Percentiles rank a stretch among this genome's conserved stretches.
phyloP scores from a whole-genome alignment of 1,284 basidiomycete genomes.

The Takashimella koratensis region DNA sequence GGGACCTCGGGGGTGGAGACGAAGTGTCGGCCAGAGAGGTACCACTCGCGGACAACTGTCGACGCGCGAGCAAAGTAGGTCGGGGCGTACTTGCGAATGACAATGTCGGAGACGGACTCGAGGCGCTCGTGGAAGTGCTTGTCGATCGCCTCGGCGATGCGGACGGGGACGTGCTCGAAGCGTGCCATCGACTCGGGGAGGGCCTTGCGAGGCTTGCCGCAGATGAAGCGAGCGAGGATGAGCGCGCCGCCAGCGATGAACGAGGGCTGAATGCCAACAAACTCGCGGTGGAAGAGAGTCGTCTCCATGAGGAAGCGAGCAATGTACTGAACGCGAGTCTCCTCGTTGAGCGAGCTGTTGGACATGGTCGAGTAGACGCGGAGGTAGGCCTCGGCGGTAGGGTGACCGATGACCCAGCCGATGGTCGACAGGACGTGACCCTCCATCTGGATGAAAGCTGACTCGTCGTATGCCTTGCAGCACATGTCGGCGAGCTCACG shows the following conservation, averaged over 20 bases:
- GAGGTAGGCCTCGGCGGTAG: slow-evolving; percentile 96
- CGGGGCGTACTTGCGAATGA: slow-evolving; percentile 97
- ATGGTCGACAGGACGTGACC: slow-evolving; percentile 94
- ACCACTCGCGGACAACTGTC: slow-evolving; percentile 85
- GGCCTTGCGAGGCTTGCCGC: slow-evolving; percentile 67
- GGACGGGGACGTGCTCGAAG: slow-evolving; percentile 33
- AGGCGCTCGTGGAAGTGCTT: slow-evolving; percentile 76
- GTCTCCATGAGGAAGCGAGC: slow-evolving; percentile 98
- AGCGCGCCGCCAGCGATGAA: slow-evolving; percentile 83
- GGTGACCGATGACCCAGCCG: slow-evolving; percentile 94
- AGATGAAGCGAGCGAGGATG: slow-evolving; percentile 81
- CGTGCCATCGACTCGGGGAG: slow-evolving; percentile 45
- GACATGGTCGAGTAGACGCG: slow-evolving; percentile 53
- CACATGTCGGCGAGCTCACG: slow-evolving; percentile 92
- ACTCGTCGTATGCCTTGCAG: slow-evolving; percentile 90
- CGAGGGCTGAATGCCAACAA: slow-evolving; percentile 79
- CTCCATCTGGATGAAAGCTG: slow-evolving; percentile 94
- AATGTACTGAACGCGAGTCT: slow-evolving; percentile 84
- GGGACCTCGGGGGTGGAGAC: slow-evolving; percentile 38
- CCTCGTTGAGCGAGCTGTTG: slow-evolving; percentile 63
- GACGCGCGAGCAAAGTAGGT: slow-evolving; percentile 92
- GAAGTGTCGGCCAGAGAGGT: slow-evolving; percentile 56
- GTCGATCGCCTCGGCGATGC: slow-evolving; percentile 74
- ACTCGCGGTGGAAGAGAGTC: slow-evolving; percentile 94
- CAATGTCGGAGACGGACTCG: slow-evolving; percentile 83